Evolutionary conservation across 2,329 filamentous ascomycete genomes (phyloP), one percentile per base, ranked within the genome.

Genomic region (Pestalotiopsis sp.): DNA sequence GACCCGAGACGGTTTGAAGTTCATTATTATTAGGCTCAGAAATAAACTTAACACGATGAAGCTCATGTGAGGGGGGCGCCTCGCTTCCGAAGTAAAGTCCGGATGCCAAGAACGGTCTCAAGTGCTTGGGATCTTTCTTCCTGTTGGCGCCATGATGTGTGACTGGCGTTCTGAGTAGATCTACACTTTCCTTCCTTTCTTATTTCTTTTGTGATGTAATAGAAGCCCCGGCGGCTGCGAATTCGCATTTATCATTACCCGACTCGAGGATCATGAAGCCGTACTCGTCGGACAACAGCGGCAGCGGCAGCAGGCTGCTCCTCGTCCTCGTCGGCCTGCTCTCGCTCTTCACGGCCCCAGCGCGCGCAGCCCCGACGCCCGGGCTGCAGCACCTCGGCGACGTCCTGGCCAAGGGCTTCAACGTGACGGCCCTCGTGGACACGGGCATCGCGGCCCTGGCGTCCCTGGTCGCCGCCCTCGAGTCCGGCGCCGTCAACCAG

Each of bases 391-490:
- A 57, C 49, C 45, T 39, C 31, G 59, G 31, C n/a, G 25, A 27
- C 9, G 59, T 36, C 3, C 17, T 61, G 12, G 17, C 13, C 59
- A 41, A 61, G 31, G 59, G 36, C 17, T 5, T 49, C 64, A 58
- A 39, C 49, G n/a, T 38, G 5, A 65, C 38, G 14, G 41, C 38
- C 17, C 4, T 65, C 20, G 57, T 58, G 17, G 25, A 65, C 49
- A 65, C 64, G 45, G 45, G 45, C 25, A 55, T 65, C 7, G 36
- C 64, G 14, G 36, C 25, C n/a, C 45, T 65, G n/a, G 64, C 41
- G 3, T n/a, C 17, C 7, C 45, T 72, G 17, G 61, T 73, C 27
- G 61, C 67, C 17, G 68, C 71, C 13, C 65, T 73, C 13, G 62
- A 59, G 12, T 68, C 71, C 17, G 70, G 70, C 39, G 66, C 67